Percentiles rank a stretch among this genome's conserved stretches.
These are phyloP conservation scores for Cerioporus squamosus DNA, from an alignment of 1,284 basidiomycete genomes.

Conservation along the genomic window DNA sequence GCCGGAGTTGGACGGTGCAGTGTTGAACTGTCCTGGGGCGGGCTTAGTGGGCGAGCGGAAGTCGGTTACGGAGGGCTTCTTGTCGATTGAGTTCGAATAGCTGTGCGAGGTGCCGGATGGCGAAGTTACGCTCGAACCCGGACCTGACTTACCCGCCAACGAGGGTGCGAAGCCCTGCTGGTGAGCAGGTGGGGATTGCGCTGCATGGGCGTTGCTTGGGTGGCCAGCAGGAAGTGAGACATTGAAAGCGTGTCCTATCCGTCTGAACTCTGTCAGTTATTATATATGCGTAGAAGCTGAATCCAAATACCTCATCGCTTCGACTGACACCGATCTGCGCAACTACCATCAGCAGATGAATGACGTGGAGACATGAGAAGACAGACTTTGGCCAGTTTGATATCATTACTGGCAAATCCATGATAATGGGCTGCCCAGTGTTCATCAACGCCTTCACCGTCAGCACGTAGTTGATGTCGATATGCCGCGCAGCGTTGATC, in stretches of 20 bases:
- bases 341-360: conserved; percentile 7
- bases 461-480: conserved; percentile 81
- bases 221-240: conserved; percentile 45
- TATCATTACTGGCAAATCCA: conserved; percentile 77
- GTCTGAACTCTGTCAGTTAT: conserved; percentile 40
- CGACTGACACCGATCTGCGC: conserved; percentile 61
- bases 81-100: conserved; percentile 15
- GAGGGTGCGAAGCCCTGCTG: conserved; percentile 7
- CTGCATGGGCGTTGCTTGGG: background rate
- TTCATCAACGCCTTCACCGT: conserved; percentile 78
- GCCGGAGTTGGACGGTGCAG: conserved; percentile 31
- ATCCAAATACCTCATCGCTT: conserved; percentile 60
- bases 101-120: conserved; percentile 6
- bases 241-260: conserved; percentile 72
- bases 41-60: conserved; percentile 9
- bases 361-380: background rate
- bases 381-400: conserved; percentile 80
- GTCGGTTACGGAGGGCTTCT: conserved; percentile 8
- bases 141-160: conserved; percentile 9
- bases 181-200: conserved; percentile 3
- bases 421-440: conserved; percentile 62
- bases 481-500: conserved; percentile 75
- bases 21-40: conserved; percentile 33
- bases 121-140: background rate
- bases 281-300: background rate